phyloP scores from a whole-genome alignment of 805 yeast species.

The Candida ascalaphidarum region DNA sequence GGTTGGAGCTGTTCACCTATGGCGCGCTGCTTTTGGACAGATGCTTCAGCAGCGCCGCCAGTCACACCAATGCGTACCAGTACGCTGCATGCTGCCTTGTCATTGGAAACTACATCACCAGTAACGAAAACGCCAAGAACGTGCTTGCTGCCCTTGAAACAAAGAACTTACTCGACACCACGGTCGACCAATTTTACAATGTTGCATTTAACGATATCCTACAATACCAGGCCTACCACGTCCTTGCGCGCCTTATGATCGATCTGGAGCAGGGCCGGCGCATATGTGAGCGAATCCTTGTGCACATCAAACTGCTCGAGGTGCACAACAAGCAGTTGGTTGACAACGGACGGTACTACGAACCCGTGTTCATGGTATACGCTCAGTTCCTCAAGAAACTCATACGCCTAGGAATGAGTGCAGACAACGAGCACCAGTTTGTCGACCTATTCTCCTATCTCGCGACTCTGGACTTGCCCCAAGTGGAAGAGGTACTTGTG shows the following conservation, averaged over 20 bases:
- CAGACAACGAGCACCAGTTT: no score
- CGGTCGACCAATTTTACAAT: constrained; percentile 12
- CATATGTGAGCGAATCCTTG: no score
- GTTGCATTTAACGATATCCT: constrained; percentile 21
- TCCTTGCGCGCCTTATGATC: constrained; percentile 21
- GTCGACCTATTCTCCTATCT: no score
- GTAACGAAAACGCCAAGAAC: constrained; percentile 7
- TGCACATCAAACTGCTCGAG: constrained; percentile 5
- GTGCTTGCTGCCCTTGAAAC: constrained; percentile 4
- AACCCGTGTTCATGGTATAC: constrained; percentile 19
- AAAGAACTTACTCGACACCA: constrained; percentile 3
- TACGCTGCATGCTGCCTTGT: no score
- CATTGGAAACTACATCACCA: constrained; percentile 26
- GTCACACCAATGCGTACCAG: no score
- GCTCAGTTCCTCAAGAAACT: constrained; percentile 20
- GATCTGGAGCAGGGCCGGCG: no score
- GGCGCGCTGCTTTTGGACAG: no score
- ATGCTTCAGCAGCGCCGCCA: no score
- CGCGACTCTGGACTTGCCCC: no score
- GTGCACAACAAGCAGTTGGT: constrained; percentile 11
- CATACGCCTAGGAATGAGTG: no score
- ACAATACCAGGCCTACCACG: constrained; percentile 28
- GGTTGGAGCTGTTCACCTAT: no score
- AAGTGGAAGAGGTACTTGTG: no score
- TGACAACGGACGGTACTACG: constrained; percentile 27